Evolutionary conservation across 257 asterid genomes (phyloP), one percentile per base, ranked within the genome.

Genomic region (Misopates orontium): DNA sequence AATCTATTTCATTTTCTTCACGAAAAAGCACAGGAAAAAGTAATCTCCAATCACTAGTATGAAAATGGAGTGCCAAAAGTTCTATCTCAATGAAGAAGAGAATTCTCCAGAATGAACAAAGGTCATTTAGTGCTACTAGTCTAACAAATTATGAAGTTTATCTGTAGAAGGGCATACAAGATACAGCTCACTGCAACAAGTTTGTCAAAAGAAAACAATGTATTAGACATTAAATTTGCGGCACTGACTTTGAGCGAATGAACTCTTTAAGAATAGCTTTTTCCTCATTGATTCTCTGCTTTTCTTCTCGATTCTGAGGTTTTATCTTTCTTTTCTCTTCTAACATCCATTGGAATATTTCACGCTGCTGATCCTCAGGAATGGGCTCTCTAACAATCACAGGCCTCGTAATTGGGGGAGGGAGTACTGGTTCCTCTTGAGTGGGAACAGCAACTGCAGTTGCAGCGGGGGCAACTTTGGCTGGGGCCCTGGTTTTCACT

Each of bases 241-340:
- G 96, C 58, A 83, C 23, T 3, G 87, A 77, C 51, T 83, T 65
- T 51, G 83, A 61, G 16, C 72, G 85, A 42, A 86, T 81, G 56
- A 84, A 78, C 65, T 79, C 83, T 60, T 88, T 84, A 64, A 84
- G 80, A 76, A 84, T 73, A 49, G 90, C 89, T 69, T 87, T 87
- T 67, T 88, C 90, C 72, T 86, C 85, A 59, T 83, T 80, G 7
- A 80, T 69, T 20, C 57, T 76, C 77, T 75, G 62, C 84, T 84
- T 86, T 69, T 83, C 88, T 58, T 80, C 77, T 39, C 72, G 67
- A 28, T 69, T 83, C 41, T 51, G 75, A 48, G 95, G 87, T 66
- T 87, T 82, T 42, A 69, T 67, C 80, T 77, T 85, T 73, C 86
- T 71, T 67, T 80, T 87, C 81, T 90, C 95, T 76, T 87, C 91